Percentiles rank a stretch among this genome's conserved stretches.
phyloP scores from a whole-genome alignment of 352 stramenopile species.

The Phytophthora citrophthora region DNA sequence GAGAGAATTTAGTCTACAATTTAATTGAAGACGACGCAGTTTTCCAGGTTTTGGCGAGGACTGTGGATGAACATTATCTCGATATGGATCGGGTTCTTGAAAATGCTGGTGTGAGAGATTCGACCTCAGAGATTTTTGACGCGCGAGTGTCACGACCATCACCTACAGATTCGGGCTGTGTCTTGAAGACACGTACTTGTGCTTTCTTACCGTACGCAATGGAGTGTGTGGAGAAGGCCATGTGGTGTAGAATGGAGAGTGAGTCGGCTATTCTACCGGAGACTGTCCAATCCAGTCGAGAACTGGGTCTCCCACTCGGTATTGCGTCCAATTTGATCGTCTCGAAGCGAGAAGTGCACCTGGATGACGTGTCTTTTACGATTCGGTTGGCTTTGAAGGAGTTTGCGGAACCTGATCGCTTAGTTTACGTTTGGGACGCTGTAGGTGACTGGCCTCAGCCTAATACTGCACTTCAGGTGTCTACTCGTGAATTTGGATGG shows the following conservation, averaged over 20 bases:
- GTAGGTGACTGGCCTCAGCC: constrained; percentile 19
- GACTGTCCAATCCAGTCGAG: constrained; percentile 7
- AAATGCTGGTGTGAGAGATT: constrained; percentile 10
- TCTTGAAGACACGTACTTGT: constrained; percentile 21
- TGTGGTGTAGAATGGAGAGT: constrained; percentile 21
- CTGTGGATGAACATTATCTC: constrained; percentile 22
- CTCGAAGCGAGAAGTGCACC: constrained; percentile 19
- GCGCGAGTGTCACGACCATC: constrained; percentile 5
- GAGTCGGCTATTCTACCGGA: constrained; percentile 23
- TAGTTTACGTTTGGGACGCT: constrained; percentile 30
- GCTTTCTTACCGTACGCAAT: constrained; percentile 21
- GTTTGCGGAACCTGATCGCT: constrained; percentile 17
- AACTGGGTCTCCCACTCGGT: constrained; percentile 18
- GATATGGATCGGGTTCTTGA: constrained; percentile 16
- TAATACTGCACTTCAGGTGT: constrained; percentile 1
- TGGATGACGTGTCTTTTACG: constrained; percentile 13
- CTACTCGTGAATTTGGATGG: constrained; percentile 25
- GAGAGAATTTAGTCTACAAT: constrained; percentile 23
- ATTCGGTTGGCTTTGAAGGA: constrained; percentile 26
- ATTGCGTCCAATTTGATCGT: constrained; percentile 24
- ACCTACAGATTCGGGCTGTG: not conserved
- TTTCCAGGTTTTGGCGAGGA: constrained; percentile 23
- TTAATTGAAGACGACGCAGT: constrained; percentile 23
- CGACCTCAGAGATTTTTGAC: constrained; percentile 27
- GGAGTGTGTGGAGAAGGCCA: constrained; percentile 15